These are phyloP conservation scores for Aspergillus indologenus DNA, from an alignment of 495 filamentous ascomycete species.

Conservation along the genomic window DNA sequence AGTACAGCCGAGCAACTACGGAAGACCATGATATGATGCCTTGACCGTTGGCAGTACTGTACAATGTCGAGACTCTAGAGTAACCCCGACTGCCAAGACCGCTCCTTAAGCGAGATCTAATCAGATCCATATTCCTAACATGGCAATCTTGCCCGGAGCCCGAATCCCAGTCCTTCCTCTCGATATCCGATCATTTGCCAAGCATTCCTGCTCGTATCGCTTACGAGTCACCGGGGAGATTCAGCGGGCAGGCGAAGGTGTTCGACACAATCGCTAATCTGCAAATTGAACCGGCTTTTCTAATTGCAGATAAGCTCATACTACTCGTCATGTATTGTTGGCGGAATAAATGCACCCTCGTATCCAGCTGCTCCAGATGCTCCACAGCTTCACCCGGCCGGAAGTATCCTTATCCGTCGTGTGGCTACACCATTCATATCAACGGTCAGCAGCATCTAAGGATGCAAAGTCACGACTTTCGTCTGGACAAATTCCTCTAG, in stretches of 20 bases:
- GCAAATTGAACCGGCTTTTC: neutral
- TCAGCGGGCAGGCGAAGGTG: no score
- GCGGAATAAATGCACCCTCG: neutral
- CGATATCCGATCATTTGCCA: neutral
- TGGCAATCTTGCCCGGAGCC: neutral
- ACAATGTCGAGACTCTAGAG: neutral
- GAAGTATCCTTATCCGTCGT: neutral
- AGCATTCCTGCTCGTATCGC: conserved; percentile 4
- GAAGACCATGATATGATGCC: no score
- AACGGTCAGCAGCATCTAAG: neutral
- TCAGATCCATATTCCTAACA: conserved; percentile 9
- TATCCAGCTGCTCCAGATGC: no score
- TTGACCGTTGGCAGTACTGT: no score
- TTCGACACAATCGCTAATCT: no score
- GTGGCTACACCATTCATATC: no score
- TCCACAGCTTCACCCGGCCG: neutral
- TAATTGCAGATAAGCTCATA: neutral
- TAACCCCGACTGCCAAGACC: conserved; percentile 1
- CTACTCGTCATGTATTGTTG: neutral
- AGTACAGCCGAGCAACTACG: no score
- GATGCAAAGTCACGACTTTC: conserved; percentile 63
- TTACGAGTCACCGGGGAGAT: neutral
- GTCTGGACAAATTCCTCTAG: conserved; percentile 66
- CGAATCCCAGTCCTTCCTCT: neutral
- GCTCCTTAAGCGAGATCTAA: conserved; percentile 3